Percentiles rank a stretch among this genome's conserved stretches.
Conservation (phyloP, 2,329 filamentous ascomycete genomes). For the Penicillium crustosum region DNA sequence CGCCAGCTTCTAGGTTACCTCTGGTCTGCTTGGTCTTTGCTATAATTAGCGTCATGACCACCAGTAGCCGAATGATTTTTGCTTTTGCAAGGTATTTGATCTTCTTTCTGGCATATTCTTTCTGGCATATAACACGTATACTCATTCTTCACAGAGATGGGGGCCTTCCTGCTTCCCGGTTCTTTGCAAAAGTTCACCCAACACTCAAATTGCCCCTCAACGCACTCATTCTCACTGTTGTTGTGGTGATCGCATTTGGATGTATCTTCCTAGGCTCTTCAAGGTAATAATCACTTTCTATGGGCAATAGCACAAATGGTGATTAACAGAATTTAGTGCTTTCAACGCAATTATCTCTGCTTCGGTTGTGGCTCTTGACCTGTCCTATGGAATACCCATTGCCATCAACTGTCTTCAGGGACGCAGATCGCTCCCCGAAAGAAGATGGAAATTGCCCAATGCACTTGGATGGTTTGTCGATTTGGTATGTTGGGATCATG, state of each 20-base stretch:
- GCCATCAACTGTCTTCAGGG: slow-evolving; percentile 67
- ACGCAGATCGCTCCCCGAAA: slow-evolving; percentile 61
- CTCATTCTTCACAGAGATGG: slow-evolving; percentile 55
- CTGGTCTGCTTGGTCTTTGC: slow-evolving; percentile 35
- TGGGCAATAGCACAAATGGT: too few relatives aligned
- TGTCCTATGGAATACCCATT: slow-evolving; percentile 73
- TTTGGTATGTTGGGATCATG: slow-evolving; percentile 36
- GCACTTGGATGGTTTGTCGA: slow-evolving; percentile 61
- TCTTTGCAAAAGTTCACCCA: slow-evolving; percentile 63
- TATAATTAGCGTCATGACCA: slow-evolving; percentile 37
- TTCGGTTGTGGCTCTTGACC: slow-evolving; percentile 68
- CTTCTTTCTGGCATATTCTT: too few relatives aligned
- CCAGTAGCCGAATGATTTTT: slow-evolving; percentile 38
- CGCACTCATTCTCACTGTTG: slow-evolving; percentile 59
- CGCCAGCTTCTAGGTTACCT: slow-evolving; percentile 25
- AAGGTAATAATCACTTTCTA: slow-evolving; percentile 25
- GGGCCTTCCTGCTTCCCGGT: slow-evolving; percentile 60
- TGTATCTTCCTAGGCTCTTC: slow-evolving; percentile 66
- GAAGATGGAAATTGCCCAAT: slow-evolving; percentile 57
- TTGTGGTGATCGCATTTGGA: slow-evolving; percentile 65
- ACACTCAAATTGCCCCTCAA: slow-evolving; percentile 65
- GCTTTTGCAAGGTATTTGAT: slow-evolving; percentile 33
- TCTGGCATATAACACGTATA: too few relatives aligned
- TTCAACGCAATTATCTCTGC: slow-evolving; percentile 71
- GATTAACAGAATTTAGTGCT: slow-evolving; percentile 45